Conservation (phyloP, 2,329 filamentous ascomycete species). For the Hymenoscyphus fructigenus region DNA sequence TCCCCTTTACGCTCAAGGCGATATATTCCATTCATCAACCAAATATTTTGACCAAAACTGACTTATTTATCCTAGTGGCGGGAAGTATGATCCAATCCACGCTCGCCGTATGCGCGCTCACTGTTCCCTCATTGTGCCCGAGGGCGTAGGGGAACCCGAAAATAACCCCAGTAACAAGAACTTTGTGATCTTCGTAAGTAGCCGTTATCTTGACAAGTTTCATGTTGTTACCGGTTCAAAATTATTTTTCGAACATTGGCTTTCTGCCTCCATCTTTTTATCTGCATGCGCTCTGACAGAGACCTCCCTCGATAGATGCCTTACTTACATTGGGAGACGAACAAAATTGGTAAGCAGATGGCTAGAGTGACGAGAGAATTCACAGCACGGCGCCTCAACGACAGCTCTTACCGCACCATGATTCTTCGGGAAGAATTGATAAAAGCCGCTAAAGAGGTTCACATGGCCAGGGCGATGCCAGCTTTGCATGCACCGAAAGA, state of each 20-base stretch:
- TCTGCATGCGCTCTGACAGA: no score
- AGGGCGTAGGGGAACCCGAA: not conserved
- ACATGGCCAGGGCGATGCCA: not conserved
- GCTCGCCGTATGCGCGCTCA: constrained; percentile 15
- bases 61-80: not conserved
- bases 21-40: no score
- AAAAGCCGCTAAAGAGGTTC: not conserved
- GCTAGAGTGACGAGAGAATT: constrained; percentile 9
- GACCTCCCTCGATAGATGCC: constrained; percentile 12
- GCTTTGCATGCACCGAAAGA: not conserved
- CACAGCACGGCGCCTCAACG: not conserved
- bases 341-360: constrained; percentile 12
- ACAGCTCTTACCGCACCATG: not conserved
- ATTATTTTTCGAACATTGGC: no score
- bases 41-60: no score
- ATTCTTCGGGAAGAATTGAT: not conserved
- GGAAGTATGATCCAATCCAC: constrained; percentile 10
- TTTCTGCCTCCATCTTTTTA: no score
- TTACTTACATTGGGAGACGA: constrained; percentile 16
- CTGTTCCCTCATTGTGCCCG: constrained; percentile 11
- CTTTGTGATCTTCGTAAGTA: constrained; percentile 15
- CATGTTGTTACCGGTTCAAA: no score
- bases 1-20: no score
- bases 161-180: constrained; percentile 6
- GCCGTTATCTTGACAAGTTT: not conserved